Conservation (phyloP, 2,329 filamentous ascomycete species). For the Chaetomium olivaceum region DNA sequence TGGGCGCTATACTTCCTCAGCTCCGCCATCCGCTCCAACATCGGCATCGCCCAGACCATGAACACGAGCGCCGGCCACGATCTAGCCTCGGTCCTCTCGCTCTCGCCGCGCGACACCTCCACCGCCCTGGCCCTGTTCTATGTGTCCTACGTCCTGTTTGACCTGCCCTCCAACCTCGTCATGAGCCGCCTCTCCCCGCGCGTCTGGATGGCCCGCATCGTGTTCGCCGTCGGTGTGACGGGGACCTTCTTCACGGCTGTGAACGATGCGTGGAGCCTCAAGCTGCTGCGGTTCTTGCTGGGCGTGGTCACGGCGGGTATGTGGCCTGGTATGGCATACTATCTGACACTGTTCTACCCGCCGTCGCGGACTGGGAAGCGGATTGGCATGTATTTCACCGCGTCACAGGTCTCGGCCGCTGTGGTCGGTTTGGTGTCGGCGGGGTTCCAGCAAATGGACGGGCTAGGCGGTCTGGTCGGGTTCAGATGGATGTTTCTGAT, state of each 20-base stretch:
- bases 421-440: slow-evolving; percentile 88
- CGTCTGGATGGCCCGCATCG: slow-evolving; percentile 90
- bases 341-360: slow-evolving; percentile 88
- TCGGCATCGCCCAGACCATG: slow-evolving; percentile 94
- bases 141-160: slow-evolving; percentile 87
- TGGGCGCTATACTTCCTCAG: slow-evolving; percentile 91
- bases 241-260: slow-evolving; percentile 83
- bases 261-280: slow-evolving; percentile 79
- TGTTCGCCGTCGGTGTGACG: slow-evolving; percentile 81
- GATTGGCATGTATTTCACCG: slow-evolving; percentile 88
- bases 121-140: slow-evolving; percentile 87
- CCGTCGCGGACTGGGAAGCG: slow-evolving; percentile 82
- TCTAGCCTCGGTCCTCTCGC: slow-evolving; percentile 67
- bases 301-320: slow-evolving; percentile 88
- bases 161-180: slow-evolving; percentile 82
- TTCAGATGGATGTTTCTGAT: slow-evolving; percentile 93
- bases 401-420: slow-evolving; percentile 82
- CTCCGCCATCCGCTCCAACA: slow-evolving; percentile 87
- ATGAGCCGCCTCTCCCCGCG: slow-evolving; percentile 85
- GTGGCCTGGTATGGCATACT: slow-evolving; percentile 96
- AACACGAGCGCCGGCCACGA: slow-evolving; percentile 71
- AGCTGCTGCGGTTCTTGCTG: slow-evolving; percentile 81
- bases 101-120: slow-evolving; percentile 75
- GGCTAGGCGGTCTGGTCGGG: slow-evolving; percentile 70
- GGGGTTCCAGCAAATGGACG: slow-evolving; percentile 90